Percentiles rank a stretch among this genome's conserved stretches.
Conservation (phyloP, 139 green algal species). For the Tetraselmis chui region DNA sequence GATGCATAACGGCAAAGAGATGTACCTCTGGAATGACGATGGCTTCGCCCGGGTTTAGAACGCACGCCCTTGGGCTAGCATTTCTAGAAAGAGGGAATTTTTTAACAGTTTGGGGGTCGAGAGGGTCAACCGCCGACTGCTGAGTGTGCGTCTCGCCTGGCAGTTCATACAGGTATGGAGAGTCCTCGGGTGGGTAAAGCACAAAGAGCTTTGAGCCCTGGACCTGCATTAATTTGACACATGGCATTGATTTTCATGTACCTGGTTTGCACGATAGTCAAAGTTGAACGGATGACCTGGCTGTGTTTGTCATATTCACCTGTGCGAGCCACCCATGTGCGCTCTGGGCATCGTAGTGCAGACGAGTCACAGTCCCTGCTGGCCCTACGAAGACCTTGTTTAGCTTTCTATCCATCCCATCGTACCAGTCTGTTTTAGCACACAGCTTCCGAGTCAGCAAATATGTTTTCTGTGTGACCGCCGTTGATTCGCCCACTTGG, state of each 20-base stretch:
- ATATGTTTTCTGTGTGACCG: too few relatives aligned
- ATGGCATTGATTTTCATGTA: neutral
- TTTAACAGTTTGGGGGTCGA: neutral
- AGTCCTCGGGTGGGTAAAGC: constrained; percentile 18
- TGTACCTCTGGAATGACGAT: constrained; percentile 18
- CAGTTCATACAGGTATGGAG: constrained; percentile 7
- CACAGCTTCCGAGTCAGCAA: too few relatives aligned
- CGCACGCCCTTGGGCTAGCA: neutral
- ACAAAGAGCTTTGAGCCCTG: constrained; percentile 27
- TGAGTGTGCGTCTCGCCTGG: constrained; percentile 17
- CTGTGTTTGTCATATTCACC: neutral
- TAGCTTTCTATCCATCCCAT: neutral
- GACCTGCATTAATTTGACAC: neutral
- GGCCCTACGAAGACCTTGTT: constrained; percentile 28
- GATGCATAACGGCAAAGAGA: too few relatives aligned
- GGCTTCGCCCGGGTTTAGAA: constrained; percentile 20
- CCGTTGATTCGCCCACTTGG: too few relatives aligned
- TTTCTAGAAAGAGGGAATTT: constrained; percentile 1
- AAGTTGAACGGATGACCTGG: neutral
- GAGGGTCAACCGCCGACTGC: constrained; percentile 20
- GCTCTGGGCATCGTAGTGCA: constrained; percentile 22
- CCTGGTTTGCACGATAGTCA: too few relatives aligned
- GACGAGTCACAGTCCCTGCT: constrained; percentile 17
- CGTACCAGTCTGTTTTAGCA: neutral
- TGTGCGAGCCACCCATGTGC: constrained; percentile 31